A percentile compares a stretch with the other conserved stretches of the same genome.
Evolutionary conservation across 2,329 filamentous ascomycete species (phyloP).

Genomic region (Clarireedia sp.): DNA sequence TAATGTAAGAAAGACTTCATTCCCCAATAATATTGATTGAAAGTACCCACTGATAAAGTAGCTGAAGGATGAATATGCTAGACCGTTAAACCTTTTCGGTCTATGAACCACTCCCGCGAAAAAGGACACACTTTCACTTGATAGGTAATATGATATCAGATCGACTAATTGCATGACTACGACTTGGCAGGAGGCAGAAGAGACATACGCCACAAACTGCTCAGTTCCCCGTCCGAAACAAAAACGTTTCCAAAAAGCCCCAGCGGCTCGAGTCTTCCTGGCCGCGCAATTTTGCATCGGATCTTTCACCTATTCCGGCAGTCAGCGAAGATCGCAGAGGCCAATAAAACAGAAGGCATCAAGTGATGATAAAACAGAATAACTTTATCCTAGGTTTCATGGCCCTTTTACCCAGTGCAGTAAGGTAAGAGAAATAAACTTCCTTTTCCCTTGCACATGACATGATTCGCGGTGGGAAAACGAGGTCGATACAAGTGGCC

Average conservation of each 20-base stretch:
- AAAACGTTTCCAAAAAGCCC: neutral
- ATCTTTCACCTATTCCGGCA: neutral
- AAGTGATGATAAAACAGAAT: neutral
- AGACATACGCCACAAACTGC: neutral
- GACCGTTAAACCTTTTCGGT: no score
- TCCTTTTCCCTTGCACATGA: neutral
- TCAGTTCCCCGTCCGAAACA: constrained; percentile 2
- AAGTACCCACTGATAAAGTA: no score
- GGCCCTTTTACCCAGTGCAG: neutral
- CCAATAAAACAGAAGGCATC: neutral
- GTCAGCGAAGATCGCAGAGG: neutral
- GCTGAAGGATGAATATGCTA: no score
- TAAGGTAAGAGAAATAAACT: neutral
- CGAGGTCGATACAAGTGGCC: no score
- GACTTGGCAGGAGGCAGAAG: no score
- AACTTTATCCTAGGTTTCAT: neutral
- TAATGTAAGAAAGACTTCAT: no score
- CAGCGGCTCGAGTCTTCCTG: constrained; percentile 8
- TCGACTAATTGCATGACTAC: no score
- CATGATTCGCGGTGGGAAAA: no score
- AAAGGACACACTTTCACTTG: no score
- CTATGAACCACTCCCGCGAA: no score
- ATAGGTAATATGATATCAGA: no score
- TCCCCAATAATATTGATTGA: no score
- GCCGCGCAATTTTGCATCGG: constrained; percentile 9